These are phyloP conservation scores for Candolleomyces eurysporus DNA, from an alignment of 768 basidiomycete species.

Conservation along the genomic window DNA sequence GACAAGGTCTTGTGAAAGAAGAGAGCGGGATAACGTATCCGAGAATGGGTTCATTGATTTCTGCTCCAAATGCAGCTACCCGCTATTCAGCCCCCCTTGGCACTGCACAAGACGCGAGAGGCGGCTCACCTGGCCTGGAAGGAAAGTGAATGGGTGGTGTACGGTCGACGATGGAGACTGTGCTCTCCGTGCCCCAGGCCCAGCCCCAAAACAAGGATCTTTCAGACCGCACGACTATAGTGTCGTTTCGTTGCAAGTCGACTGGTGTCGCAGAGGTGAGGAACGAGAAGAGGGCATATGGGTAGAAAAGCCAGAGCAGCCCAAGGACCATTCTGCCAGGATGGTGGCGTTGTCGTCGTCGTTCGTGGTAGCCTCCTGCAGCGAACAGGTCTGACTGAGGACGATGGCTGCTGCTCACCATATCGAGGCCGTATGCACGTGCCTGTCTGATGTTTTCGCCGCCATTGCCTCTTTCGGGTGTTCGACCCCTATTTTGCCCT, in stretches of 20 bases:
- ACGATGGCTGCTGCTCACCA: neutral
- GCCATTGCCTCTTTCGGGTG: too few relatives aligned
- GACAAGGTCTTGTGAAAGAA: constrained; percentile 59
- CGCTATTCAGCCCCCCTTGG: neutral
- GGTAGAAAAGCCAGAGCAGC: constrained; percentile 25
- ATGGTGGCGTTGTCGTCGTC: neutral
- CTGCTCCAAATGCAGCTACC: constrained; percentile 71
- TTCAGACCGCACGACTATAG: constrained; percentile 46
- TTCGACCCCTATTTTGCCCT: too few relatives aligned
- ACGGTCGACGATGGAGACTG: constrained; percentile 76
- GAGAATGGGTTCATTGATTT: constrained; percentile 63
- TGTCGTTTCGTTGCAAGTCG: constrained; percentile 21
- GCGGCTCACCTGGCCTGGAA: constrained; percentile 54
- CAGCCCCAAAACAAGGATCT: constrained; percentile 59
- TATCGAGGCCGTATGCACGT: neutral
- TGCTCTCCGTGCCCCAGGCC: constrained; percentile 68
- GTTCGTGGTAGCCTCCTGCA: constrained; percentile 2
- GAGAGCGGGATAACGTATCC: constrained; percentile 73
- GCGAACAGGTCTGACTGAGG: neutral
- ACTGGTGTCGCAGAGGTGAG: constrained; percentile 30
- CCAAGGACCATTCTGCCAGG: constrained; percentile 27
- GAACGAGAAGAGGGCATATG: constrained; percentile 8
- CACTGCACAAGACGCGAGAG: constrained; percentile 2
- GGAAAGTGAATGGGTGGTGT: constrained; percentile 67
- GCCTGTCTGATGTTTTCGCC: neutral